Evolutionary conservation across 768 basidiomycete genomes (phyloP).

Genomic region (Cubamyces sp.): DNA sequence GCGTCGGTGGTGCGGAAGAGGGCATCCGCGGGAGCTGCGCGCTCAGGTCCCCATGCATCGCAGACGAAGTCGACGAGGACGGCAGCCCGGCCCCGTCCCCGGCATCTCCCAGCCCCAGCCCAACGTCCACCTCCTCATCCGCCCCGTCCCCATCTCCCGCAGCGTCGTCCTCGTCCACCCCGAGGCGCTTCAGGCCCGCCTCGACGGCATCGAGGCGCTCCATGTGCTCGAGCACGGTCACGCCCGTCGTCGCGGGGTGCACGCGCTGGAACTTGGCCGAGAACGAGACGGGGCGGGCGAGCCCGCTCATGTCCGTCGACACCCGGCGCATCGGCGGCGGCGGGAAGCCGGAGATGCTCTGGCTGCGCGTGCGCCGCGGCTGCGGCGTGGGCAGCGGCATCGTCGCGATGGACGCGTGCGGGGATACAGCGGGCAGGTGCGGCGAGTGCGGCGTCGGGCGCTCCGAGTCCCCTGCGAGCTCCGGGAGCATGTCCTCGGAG

Average conservation of each 20-base stretch:
- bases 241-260: slow-evolving; percentile 85
- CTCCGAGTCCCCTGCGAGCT: slow-evolving; percentile 38
- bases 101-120: no score
- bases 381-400: slow-evolving; percentile 61
- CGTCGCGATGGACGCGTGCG: slow-evolving; percentile 62
- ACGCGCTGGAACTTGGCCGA: slow-evolving; percentile 83
- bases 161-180: slow-evolving; percentile 56
- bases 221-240: slow-evolving; percentile 82
- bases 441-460: slow-evolving; percentile 36
- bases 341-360: slow-evolving; percentile 71
- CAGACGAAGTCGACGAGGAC: no score
- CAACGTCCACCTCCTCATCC: slow-evolving; percentile 68
- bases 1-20: slow-evolving; percentile 17
- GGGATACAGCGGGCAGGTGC: slow-evolving; percentile 44
- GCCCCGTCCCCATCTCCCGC: slow-evolving; percentile 54
- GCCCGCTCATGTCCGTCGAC: slow-evolving; percentile 65
- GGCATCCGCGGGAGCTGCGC: slow-evolving; percentile 4
- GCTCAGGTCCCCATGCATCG: neutral
- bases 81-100: no score
- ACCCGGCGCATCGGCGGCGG: slow-evolving; percentile 63
- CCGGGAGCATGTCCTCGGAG: slow-evolving; percentile 53
- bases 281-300: slow-evolving; percentile 78
- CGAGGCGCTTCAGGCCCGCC: slow-evolving; percentile 76
- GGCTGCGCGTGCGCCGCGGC: slow-evolving; percentile 59
- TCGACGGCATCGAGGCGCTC: slow-evolving; percentile 85